Conservation (phyloP, 345 rosid genomes). For the Salix viminalis region DNA sequence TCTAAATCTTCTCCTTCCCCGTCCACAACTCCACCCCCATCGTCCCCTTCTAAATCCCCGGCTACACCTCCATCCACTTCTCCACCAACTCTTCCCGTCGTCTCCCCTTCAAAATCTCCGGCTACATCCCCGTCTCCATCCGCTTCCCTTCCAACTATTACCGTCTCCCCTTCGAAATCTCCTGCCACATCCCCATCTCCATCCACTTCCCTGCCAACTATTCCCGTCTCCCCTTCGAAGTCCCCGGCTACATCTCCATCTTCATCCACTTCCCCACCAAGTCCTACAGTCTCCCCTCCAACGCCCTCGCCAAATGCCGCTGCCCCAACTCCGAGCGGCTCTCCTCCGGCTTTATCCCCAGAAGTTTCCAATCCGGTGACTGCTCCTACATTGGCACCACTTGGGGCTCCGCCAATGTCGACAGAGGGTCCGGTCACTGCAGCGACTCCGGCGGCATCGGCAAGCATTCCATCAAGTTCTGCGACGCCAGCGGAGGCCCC, state of each 20-base stretch:
- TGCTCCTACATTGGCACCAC: slow-evolving; percentile 22
- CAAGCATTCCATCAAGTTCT: slow-evolving; percentile 42
- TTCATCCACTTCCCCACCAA: background rate
- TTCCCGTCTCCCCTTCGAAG: slow-evolving; percentile 13
- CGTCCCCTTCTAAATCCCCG: slow-evolving; percentile 6
- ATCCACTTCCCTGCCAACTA: slow-evolving; percentile 1
- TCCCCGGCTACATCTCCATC: background rate
- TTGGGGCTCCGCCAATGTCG: slow-evolving; percentile 23
- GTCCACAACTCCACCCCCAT: background rate
- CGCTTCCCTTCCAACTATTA: background rate
- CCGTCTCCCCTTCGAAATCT: slow-evolving; percentile 1
- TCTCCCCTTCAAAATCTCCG: slow-evolving; percentile 8
- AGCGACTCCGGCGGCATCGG: slow-evolving; percentile 31
- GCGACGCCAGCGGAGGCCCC: slow-evolving; percentile 47
- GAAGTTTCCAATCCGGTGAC: slow-evolving; percentile 15
- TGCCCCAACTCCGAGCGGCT: slow-evolving; percentile 15
- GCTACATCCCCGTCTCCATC: background rate
- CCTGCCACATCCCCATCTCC: background rate
- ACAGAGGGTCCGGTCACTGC: slow-evolving; percentile 30
- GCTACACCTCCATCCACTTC: background rate
- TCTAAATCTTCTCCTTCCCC: no score
- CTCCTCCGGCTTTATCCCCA: slow-evolving; percentile 23
- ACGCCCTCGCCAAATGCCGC: slow-evolving; percentile 10
- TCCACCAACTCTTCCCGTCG: background rate
- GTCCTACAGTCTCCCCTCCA: slow-evolving; percentile 1